Evolutionary conservation across 1,139 yeast species (phyloP).

Genomic region (Spathaspora sp.): DNA sequence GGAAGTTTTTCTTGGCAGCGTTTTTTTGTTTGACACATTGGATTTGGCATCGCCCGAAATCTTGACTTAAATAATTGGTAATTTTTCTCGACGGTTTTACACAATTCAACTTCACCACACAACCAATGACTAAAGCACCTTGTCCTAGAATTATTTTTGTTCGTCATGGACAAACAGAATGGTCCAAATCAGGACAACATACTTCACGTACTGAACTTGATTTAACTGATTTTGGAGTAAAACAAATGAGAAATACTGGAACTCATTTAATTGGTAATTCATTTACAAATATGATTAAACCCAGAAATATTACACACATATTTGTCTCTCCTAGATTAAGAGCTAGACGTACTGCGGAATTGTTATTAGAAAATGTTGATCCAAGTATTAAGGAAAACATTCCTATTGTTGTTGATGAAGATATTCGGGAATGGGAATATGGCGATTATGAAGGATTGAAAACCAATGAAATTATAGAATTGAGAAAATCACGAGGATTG

Average conservation of each 20-base stretch:
- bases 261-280: conserved; percentile 58
- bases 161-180: conserved; percentile 91
- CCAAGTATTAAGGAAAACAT: conserved; percentile 46
- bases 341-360: conserved; percentile 70
- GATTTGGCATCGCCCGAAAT: not conserved
- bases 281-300: conserved; percentile 58
- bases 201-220: conserved; percentile 83
- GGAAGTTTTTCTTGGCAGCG: not conserved
- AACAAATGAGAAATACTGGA: conserved; percentile 76
- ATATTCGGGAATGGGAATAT: conserved; percentile 90
- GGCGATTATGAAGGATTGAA: conserved; percentile 90
- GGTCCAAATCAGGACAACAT: conserved; percentile 93
- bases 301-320: conserved; percentile 59
- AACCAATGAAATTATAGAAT: conserved; percentile 62
- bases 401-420: conserved; percentile 56
- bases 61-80: not conserved
- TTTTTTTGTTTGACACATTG: not conserved
- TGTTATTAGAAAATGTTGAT: conserved; percentile 51
- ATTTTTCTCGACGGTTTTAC: not conserved
- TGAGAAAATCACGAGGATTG: conserved; percentile 63
- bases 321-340: conserved; percentile 79
- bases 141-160: conserved; percentile 79
- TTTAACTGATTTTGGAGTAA: conserved; percentile 74
- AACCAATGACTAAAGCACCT: conserved; percentile 23
- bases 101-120: too few species aligned